Conservation (phyloP, 139 green algal species). For the Chlamydomonas schloesseri region DNA sequence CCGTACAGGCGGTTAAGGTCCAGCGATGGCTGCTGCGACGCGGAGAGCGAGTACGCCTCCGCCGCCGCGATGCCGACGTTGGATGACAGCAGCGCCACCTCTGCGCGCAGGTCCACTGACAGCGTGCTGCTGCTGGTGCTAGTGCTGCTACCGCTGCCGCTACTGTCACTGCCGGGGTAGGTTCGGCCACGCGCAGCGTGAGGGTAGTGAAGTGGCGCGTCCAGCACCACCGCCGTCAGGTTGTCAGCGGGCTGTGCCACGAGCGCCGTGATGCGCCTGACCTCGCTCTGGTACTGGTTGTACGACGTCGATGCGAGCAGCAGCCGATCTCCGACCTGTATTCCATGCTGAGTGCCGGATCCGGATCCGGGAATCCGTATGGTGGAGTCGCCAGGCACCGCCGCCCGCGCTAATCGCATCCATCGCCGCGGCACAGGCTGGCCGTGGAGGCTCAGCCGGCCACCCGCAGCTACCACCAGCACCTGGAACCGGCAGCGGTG, state of each 20-base stretch:
- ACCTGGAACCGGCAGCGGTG: too few species aligned
- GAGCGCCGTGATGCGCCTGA: slow-evolving; percentile 37
- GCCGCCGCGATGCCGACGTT: slow-evolving; percentile 53
- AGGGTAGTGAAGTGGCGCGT: slow-evolving; percentile 18
- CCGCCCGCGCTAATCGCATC: slow-evolving; percentile 38
- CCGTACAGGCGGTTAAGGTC: not conserved
- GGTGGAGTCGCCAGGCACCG: slow-evolving; percentile 28
- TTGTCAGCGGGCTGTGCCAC: not conserved
- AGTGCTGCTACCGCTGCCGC: not conserved
- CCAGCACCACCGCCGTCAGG: slow-evolving; percentile 47
- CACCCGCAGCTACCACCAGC: too few species aligned
- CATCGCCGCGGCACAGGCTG: slow-evolving; percentile 44
- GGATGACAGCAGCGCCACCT: slow-evolving; percentile 52
- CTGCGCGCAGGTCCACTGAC: slow-evolving; percentile 12
- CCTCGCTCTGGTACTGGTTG: slow-evolving; percentile 57
- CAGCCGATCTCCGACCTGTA: slow-evolving; percentile 42
- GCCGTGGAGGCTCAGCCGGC: not conserved
- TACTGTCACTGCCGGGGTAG: not conserved
- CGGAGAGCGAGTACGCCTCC: slow-evolving; percentile 16
- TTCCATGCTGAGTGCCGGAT: slow-evolving; percentile 7
- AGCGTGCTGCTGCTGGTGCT: not conserved
- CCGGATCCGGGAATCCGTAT: not conserved
- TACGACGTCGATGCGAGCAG: slow-evolving; percentile 59
- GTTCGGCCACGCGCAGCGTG: slow-evolving; percentile 15
- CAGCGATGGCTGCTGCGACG: not conserved